These are phyloP conservation scores for Mycena floridula DNA, from an alignment of 768 basidiomycete genomes.

Conservation along the genomic window DNA sequence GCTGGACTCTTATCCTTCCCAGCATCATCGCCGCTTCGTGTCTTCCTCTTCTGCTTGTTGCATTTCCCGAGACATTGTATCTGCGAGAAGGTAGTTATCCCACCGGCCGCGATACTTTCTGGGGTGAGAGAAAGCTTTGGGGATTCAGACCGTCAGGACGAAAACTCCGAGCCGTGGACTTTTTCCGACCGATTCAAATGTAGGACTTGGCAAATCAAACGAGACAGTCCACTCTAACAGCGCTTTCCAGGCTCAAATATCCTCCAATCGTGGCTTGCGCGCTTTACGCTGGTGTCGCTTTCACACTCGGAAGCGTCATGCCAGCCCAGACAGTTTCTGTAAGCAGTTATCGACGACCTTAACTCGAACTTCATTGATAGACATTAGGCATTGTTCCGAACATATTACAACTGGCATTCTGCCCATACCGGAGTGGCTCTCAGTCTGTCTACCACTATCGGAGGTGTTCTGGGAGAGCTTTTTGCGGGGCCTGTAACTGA, in stretches of 20 bases:
- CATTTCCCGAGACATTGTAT: constrained; percentile 10
- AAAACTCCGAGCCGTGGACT: constrained; percentile 8
- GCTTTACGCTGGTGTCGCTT: constrained; percentile 10
- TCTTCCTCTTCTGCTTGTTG: constrained; percentile 2
- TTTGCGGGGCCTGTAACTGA: constrained; percentile 15
- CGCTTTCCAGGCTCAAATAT: constrained; percentile 8
- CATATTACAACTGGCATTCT: constrained; percentile 10
- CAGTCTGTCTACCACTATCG: constrained; percentile 12
- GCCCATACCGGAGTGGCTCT: constrained; percentile 13
- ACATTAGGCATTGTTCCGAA: constrained; percentile 7
- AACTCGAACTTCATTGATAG: background rate
- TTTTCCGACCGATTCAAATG: constrained; percentile 2
- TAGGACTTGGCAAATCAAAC: too few relatives aligned
- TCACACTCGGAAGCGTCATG: constrained; percentile 15
- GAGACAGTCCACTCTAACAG: background rate
- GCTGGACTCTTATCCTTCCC: constrained; percentile 11
- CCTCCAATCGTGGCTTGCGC: constrained; percentile 8
- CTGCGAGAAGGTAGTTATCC: constrained; percentile 1
- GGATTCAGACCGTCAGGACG: constrained; percentile 2
- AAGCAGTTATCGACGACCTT: too few relatives aligned
- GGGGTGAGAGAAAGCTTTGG: background rate
- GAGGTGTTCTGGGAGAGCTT: constrained; percentile 13
- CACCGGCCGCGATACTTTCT: background rate
- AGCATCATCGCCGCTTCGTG: constrained; percentile 8
- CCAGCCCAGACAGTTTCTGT: constrained; percentile 14